Percentiles rank a stretch among this genome's conserved stretches.
Conservation (phyloP, 2,329 filamentous ascomycete species). For the Pestalotiopsis sp. region DNA sequence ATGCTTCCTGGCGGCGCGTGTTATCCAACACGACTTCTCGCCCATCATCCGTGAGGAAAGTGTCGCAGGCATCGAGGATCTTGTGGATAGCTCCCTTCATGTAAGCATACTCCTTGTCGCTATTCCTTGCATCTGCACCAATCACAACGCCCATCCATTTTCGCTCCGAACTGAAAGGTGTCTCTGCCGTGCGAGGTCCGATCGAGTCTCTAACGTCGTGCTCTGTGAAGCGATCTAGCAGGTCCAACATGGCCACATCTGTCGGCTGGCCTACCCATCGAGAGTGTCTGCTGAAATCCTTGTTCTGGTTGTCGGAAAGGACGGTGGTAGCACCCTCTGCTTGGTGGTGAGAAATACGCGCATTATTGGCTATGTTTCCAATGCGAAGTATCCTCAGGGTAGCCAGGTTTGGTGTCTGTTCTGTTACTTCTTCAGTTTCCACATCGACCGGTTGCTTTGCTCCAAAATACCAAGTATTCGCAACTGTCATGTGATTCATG, state of each 20-base stretch:
- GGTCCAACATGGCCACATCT: slow-evolving; percentile 93
- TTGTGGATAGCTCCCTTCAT: slow-evolving; percentile 94
- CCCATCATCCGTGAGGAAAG: slow-evolving; percentile 84
- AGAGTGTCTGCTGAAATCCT: slow-evolving; percentile 69
- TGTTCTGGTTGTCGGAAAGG: slow-evolving; percentile 79
- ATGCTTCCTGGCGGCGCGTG: slow-evolving; percentile 70
- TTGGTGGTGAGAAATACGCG: slow-evolving; percentile 70
- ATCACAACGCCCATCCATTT: slow-evolving; percentile 99
- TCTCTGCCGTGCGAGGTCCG: slow-evolving; percentile 80
- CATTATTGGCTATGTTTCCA: slow-evolving; percentile 96
- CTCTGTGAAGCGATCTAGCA: slow-evolving; percentile 88
- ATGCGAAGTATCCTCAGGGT: slow-evolving; percentile 83
- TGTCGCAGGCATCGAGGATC: slow-evolving; percentile 84
- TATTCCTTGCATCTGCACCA: slow-evolving; percentile 57
- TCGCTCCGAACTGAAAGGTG: slow-evolving; percentile 93
- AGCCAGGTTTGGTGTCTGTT: slow-evolving; percentile 68
- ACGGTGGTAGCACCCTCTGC: slow-evolving; percentile 69
- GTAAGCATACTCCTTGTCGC: slow-evolving; percentile 81
- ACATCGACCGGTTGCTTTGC: slow-evolving; percentile 55
- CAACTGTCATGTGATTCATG: slow-evolving; percentile 97
- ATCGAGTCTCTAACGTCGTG: slow-evolving; percentile 88
- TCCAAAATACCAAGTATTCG: slow-evolving; percentile 95
- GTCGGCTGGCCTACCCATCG: slow-evolving; percentile 97
- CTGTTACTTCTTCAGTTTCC: slow-evolving; percentile 55
- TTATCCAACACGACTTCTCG: slow-evolving; percentile 85